These are phyloP conservation scores for Collybia sp. DNA, from an alignment of 768 basidiomycete species.

Conservation along the genomic window DNA sequence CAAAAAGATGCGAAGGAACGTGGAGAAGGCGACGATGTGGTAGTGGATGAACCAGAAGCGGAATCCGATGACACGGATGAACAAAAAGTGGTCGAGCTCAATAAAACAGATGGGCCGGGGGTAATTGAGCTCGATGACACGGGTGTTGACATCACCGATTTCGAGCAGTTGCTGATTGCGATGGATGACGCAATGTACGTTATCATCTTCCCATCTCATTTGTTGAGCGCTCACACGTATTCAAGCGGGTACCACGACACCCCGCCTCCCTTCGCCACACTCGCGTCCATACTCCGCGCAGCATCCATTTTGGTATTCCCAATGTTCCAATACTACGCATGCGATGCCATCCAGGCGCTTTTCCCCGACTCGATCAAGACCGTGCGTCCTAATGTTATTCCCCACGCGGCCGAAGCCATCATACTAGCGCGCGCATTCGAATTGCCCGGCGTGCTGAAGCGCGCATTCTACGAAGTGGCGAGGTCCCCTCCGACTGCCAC, in stretches of 20 bases:
- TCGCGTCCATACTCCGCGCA: constrained; percentile 27
- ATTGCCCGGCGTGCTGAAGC: background rate
- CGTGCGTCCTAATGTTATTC: background rate
- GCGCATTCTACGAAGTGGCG: too few relatives aligned
- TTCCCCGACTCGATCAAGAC: too few relatives aligned
- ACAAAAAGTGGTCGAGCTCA: too few relatives aligned
- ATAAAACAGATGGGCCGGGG: background rate
- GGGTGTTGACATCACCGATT: constrained; percentile 5
- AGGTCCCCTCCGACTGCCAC: too few relatives aligned
- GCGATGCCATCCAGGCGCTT: too few relatives aligned
- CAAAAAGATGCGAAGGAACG: too few relatives aligned
- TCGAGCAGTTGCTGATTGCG: constrained; percentile 11
- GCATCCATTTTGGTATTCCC: constrained; percentile 24
- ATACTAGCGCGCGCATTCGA: background rate
- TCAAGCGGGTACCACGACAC: constrained; percentile 15
- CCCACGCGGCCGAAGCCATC: background rate
- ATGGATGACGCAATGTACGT: constrained; percentile 16
- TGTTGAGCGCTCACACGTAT: background rate
- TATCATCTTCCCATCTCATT: background rate
- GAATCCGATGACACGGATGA: too few relatives aligned
- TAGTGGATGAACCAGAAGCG: too few relatives aligned
- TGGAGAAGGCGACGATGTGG: too few relatives aligned
- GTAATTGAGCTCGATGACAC: constrained; percentile 5
- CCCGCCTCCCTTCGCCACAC: constrained; percentile 16
- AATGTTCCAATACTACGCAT: too few relatives aligned